These are phyloP conservation scores for Leishmania arabica DNA, from an alignment of 208 protist species.

Conservation along the genomic window DNA sequence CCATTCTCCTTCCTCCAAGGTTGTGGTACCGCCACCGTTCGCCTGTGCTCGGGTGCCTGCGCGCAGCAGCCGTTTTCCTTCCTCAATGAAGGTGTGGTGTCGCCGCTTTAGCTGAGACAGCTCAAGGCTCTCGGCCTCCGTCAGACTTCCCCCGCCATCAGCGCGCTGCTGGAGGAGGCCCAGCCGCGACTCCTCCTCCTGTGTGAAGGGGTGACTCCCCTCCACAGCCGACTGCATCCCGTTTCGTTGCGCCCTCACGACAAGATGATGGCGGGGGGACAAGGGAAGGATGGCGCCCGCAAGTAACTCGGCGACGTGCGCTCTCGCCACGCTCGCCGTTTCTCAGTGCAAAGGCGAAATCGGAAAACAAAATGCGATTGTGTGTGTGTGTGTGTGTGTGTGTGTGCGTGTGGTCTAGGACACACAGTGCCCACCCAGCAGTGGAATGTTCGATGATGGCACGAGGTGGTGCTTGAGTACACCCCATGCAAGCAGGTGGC, in stretches of 20 bases:
- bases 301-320: background rate
- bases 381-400: background rate
- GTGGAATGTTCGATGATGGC: background rate
- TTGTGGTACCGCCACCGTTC: background rate
- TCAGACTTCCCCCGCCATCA: slow-evolving; percentile 28
- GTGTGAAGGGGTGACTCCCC: slow-evolving; percentile 34
- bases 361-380: background rate
- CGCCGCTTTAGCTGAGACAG: slow-evolving; percentile 45
- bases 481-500: background rate
- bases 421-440: background rate
- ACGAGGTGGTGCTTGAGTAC: background rate
- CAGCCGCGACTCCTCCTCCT: slow-evolving; percentile 58
- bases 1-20: background rate
- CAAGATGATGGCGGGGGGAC: background rate
- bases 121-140: slow-evolving; percentile 42
- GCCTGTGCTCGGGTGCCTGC: slow-evolving; percentile 10
- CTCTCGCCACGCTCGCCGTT: background rate
- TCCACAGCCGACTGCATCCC: slow-evolving; percentile 12
- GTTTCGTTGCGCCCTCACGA: background rate
- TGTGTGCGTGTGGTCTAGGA: background rate
- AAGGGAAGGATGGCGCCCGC: background rate
- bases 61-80: slow-evolving; percentile 49
- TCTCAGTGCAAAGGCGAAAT: background rate
- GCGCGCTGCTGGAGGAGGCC: slow-evolving; percentile 30
- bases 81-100: slow-evolving; percentile 55